Percentiles rank a stretch among this genome's conserved stretches.
Conservation (phyloP, 2,329 filamentous ascomycete species). For the Exutisphaerella laricina region DNA sequence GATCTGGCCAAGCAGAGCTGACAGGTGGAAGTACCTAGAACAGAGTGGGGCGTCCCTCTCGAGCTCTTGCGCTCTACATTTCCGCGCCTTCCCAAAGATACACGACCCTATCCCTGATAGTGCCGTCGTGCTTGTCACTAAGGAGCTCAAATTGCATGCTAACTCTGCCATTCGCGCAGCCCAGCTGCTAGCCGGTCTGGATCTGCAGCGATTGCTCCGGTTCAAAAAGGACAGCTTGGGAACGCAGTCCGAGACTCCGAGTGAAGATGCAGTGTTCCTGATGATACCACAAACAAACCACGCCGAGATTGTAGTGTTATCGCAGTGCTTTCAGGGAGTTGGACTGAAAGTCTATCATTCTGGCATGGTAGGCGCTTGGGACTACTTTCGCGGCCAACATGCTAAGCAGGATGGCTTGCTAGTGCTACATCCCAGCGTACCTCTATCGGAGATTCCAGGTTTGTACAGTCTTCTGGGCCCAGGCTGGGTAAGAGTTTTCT, state of each 20-base stretch:
- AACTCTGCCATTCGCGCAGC: too few relatives aligned
- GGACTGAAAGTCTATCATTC: slow-evolving; percentile 25
- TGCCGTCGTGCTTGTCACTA: too few relatives aligned
- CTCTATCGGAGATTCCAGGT: slow-evolving; percentile 30
- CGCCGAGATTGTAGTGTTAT: slow-evolving; percentile 21
- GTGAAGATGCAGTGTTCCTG: slow-evolving; percentile 24
- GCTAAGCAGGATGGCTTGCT: slow-evolving; percentile 18
- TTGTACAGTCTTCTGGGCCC: slow-evolving; percentile 35
- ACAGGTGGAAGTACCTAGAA: slow-evolving; percentile 28
- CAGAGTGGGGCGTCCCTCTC: slow-evolving; percentile 3
- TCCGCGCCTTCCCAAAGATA: slow-evolving; percentile 12
- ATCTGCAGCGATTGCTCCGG: slow-evolving; percentile 7
- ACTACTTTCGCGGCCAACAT: slow-evolving; percentile 20
- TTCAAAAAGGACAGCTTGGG: slow-evolving; percentile 3
- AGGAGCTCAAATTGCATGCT: too few relatives aligned
- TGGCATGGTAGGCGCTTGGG: slow-evolving; percentile 24
- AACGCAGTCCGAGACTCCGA: too few relatives aligned
- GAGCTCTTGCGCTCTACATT: slow-evolving; percentile 10
- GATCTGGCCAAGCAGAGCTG: slow-evolving; percentile 23
- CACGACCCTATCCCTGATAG: too few relatives aligned
- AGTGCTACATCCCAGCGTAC: slow-evolving; percentile 31
- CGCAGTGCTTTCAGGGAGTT: slow-evolving; percentile 15
- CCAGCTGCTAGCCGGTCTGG: slow-evolving; percentile 10
- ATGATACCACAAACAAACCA: slow-evolving; percentile 21
- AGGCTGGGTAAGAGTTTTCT: too few relatives aligned